Percentiles rank a stretch among this genome's conserved stretches.
phyloP scores from a whole-genome alignment of 2,329 filamentous ascomycete genomes.

The Emergomyces orientalis region DNA sequence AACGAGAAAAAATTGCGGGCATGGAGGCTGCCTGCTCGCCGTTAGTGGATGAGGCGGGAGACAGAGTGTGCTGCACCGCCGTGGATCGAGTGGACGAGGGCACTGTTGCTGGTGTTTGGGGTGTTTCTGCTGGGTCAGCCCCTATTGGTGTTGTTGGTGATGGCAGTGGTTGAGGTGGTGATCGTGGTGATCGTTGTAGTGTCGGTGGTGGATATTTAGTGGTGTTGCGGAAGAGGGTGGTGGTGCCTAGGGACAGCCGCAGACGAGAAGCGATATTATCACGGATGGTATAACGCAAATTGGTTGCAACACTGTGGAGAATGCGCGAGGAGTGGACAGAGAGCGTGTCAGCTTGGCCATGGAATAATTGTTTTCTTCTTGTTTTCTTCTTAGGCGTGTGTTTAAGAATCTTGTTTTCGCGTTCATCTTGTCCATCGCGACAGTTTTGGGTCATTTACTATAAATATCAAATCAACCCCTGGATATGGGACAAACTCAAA shows the following conservation, averaged over 20 bases:
- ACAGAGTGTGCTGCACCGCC: neutral
- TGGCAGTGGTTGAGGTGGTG: neutral
- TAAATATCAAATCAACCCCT: neutral
- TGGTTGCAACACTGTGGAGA: neutral
- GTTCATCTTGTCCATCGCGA: neutral
- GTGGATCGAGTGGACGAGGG: conserved; percentile 1
- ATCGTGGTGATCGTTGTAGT: neutral
- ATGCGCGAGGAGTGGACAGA: neutral
- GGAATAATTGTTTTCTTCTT: neutral
- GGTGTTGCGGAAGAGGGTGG: neutral
- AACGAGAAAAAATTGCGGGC: conserved; percentile 29
- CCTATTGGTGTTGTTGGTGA: conserved; percentile 8
- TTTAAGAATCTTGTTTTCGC: neutral
- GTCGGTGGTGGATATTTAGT: conserved; percentile 4
- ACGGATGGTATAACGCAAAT: neutral
- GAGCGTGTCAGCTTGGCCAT: neutral
- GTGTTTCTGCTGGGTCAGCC: conserved; percentile 5
- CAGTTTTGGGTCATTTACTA: no score
- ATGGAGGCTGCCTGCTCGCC: conserved; percentile 24
- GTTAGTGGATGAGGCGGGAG: conserved; percentile 6
- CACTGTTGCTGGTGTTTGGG: conserved; percentile 15
- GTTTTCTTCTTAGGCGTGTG: neutral
- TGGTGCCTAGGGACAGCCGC: neutral
- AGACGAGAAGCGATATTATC: neutral
- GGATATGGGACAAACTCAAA: neutral